phyloP scores from a whole-genome alignment of 2,329 filamentous ascomycete species.

The Venturia effusa region DNA sequence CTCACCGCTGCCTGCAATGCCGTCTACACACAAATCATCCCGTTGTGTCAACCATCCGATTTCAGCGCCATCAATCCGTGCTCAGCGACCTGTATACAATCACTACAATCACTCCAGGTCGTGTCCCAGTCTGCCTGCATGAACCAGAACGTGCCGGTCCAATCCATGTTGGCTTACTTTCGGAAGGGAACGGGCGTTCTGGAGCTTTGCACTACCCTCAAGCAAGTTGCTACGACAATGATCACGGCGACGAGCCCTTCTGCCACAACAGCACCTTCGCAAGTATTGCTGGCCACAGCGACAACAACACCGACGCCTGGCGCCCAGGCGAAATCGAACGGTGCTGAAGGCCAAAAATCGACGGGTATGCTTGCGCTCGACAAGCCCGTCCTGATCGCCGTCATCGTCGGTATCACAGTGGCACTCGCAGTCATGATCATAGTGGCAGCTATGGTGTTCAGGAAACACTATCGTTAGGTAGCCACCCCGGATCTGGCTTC shows the following conservation, averaged over 20 bases:
- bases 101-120: not conserved
- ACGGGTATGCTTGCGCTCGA: not conserved
- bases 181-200: not conserved
- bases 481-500: not conserved
- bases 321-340: not conserved
- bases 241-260: not conserved
- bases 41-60: conserved; percentile 2
- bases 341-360: not conserved
- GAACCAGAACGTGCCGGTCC: not conserved
- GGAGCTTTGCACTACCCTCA: not conserved
- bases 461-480: conserved; percentile 4
- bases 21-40: not conserved
- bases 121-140: not conserved
- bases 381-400: conserved; percentile 1
- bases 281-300: not conserved
- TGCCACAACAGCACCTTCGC: not conserved
- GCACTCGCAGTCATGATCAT: not conserved
- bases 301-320: not conserved
- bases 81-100: not conserved
- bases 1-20: not conserved
- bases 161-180: conserved; percentile 3
- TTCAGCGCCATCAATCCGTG: conserved; percentile 6
- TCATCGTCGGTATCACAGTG: not conserved
- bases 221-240: conserved; percentile 2
- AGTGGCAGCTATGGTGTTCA: not conserved